Base-by-base conservation (phyloP, 768 basidiomycete genomes). In the Leucocoprinus sp. region DNA sequence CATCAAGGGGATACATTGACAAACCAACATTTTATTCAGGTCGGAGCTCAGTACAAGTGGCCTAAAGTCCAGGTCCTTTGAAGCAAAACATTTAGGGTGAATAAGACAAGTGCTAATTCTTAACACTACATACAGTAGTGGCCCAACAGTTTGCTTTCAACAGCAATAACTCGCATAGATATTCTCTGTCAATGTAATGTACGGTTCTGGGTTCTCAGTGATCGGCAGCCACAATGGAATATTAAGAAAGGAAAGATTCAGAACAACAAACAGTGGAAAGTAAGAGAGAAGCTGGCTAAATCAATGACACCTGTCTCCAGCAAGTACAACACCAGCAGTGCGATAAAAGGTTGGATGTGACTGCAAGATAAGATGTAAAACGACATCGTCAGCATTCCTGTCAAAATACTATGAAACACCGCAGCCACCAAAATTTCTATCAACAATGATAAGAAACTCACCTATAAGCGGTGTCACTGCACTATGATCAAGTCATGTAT, bases 41-140 rank as follows among this genome's bases (percentile, higher is more conserved):
- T 73, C 50, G 74, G 74, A 31, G 71, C 74, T 2, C 71, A 73
- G 53, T 76, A 67, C 64, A 63, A 71, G 55, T 73, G 71, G 71
- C 72, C 72, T 45, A 76, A 74, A 57, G 64, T 72, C 43, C 51
- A 64, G 34, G 55, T 74, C 42, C 58, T 75, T 48, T 67, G n/a
- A 45, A 58, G 50, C 19, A 33, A 24, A 29, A 31, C 3, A 39
- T 4, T 4, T 37, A 18, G 8, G 6, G 26, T n/a, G 22, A 27
- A 42, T 24, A 39, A 45, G 40, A 39, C 41, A 45, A 49, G 45
- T 53, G 43, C 26, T 41, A 37, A n/a, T n/a, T 27, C 36, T 18
- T 38, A 35, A 36, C 18, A 43, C 43, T 41, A 29, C 43, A 29
- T 21, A 31, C 43, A 45, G 40, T 19, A 42, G 45, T 47, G 35